Evolutionary conservation across 1,284 basidiomycete species (phyloP), one percentile per base, ranked within the genome.

Genomic region (Trametes polyzona): DNA sequence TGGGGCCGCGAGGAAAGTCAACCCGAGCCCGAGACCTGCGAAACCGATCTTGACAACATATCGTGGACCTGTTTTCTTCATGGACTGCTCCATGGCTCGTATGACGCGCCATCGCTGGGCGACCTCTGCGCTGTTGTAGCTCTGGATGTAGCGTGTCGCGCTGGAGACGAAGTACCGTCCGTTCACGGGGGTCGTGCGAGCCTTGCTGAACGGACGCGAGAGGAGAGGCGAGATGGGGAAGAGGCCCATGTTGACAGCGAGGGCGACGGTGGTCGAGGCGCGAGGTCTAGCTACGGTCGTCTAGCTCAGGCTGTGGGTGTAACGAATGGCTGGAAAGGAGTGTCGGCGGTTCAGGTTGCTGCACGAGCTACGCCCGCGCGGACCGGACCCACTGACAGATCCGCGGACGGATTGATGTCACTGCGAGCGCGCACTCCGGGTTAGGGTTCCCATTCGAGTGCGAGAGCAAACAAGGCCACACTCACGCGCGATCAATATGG

Each of bases 21-120:
- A 50, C 17, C 69, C 69, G 2, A 74, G 51, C 9, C 72, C 68
- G 1, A 67, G 53, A 19, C 69, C 61, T 1, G 65, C 63, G 9
- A 69, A 24, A 5, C 68, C 67, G 1, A 33, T 33, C 49, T 59
- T 65, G 26, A 56, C 17, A 27, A 61, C 21, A 43, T 52, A 47
- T 17, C 33, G n/a, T 27, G 23, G 46, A 16, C 23, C 36, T 35
- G 16, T 16, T n/a, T 14, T 12, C 19, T 23, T 48, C 14, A 32
- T 21, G n/a, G 33, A 32, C 7, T 12, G n/a, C 30, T 43, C 27
- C 30, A 26, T 42, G 17, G 27, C 3, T 24, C 35, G 21, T 7
- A 9, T 23, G 2, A 36, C 8, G 17, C 26, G 21, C n/a, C 10
- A 4, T 9, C 11, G 12, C 32, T 29, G 9, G 4, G 21, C 33